A percentile compares a stretch with the other conserved stretches of the same genome.
Evolutionary conservation across 768 basidiomycete genomes (phyloP).

Genomic region (Termitomyces heimii): DNA sequence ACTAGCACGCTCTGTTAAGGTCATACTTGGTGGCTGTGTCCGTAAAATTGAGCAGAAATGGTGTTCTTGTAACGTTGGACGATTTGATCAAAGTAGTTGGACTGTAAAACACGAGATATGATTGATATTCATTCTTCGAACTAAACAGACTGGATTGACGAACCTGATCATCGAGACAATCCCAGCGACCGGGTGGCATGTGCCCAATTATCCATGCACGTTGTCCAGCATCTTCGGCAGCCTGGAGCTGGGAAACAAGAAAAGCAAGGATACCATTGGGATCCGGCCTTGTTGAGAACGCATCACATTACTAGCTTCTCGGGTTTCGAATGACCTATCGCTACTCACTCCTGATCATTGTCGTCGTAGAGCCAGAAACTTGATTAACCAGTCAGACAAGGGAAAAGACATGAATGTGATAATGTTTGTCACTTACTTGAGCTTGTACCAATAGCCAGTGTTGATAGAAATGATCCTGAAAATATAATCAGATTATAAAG

Average conservation of each 20-base stretch:
- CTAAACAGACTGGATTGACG: not conserved
- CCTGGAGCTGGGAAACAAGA: slow-evolving; percentile 46
- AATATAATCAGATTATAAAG: not conserved
- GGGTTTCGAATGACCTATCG: not conserved
- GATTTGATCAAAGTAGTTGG: slow-evolving; percentile 59
- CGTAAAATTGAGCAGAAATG: slow-evolving; percentile 57
- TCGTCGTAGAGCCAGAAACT: slow-evolving; percentile 61
- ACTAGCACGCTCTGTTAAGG: not conserved
- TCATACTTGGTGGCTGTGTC: slow-evolving; percentile 46
- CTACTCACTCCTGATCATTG: slow-evolving; percentile 35
- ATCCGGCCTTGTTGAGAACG: slow-evolving; percentile 31
- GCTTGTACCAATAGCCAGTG: slow-evolving; percentile 57
- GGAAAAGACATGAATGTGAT: not conserved
- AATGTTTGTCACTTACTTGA: slow-evolving; percentile 32
- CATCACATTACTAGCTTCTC: not conserved
- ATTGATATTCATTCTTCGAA: not conserved
- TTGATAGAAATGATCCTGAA: slow-evolving; percentile 55
- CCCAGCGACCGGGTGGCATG: slow-evolving; percentile 45
- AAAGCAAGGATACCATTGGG: slow-evolving; percentile 58
- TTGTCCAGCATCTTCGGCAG: slow-evolving; percentile 53
- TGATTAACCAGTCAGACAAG: not conserved
- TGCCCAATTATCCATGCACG: slow-evolving; percentile 60
- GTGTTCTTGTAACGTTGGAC: slow-evolving; percentile 53
- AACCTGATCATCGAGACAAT: slow-evolving; percentile 49
- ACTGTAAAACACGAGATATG: slow-evolving; percentile 25